phyloP scores from a whole-genome alignment of 2,329 filamentous ascomycete species.

The Blastomyces gilchristii region DNA sequence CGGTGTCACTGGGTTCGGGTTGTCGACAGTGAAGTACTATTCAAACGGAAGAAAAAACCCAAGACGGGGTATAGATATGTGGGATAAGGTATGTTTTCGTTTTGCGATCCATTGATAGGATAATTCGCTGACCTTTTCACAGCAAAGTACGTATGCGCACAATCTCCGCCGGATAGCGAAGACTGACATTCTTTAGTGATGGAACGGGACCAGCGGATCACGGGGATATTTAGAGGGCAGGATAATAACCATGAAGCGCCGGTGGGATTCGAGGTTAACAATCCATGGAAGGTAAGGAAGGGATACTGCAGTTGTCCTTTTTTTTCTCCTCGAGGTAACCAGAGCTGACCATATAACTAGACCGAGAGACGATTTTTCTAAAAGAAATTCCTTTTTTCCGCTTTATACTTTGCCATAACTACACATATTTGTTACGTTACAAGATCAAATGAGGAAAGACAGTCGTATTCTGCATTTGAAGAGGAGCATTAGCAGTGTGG shows the following conservation, averaged over 20 bases:
- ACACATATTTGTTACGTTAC: neutral
- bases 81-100: slow-evolving; percentile 49
- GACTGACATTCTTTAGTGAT: slow-evolving; percentile 44
- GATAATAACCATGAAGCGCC: slow-evolving; percentile 50
- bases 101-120: slow-evolving; percentile 13
- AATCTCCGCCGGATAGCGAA: slow-evolving; percentile 7
- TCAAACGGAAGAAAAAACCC: slow-evolving; percentile 54
- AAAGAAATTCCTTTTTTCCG: neutral
- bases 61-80: slow-evolving; percentile 51
- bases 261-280: slow-evolving; percentile 55
- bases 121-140: slow-evolving; percentile 31
- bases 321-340: neutral
- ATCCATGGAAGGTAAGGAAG: slow-evolving; percentile 55
- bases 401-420: neutral
- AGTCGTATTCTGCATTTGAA: neutral
- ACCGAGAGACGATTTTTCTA: slow-evolving; percentile 7
- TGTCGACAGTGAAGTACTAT: slow-evolving; percentile 49
- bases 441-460: slow-evolving; percentile 2
- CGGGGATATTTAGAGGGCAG: slow-evolving; percentile 51
- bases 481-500: slow-evolving; percentile 6
- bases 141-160: slow-evolving; percentile 43
- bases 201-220: slow-evolving; percentile 54
- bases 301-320: neutral
- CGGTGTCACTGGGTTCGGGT: slow-evolving; percentile 47
- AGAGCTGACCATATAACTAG: slow-evolving; percentile 4